Conservation (phyloP, 169 alveolate species). For the Plasmodium sp. region DNA sequence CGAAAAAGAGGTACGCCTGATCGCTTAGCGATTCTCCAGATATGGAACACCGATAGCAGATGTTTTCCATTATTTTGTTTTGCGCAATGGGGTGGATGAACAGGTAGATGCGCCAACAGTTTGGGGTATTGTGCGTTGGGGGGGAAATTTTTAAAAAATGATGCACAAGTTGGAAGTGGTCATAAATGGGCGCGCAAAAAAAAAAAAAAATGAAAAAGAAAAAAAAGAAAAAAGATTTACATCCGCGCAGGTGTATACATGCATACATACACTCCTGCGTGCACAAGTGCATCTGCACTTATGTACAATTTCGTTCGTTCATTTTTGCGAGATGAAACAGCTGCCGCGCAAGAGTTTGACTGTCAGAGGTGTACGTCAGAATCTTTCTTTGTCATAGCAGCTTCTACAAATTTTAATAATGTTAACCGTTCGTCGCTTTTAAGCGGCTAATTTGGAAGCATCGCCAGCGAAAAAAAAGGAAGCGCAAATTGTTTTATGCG, state of each 20-base stretch:
- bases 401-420: neutral
- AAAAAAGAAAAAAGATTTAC: neutral
- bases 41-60: constrained; percentile 53
- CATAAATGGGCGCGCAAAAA: neutral
- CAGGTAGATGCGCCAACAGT: neutral
- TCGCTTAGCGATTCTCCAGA: constrained; percentile 3
- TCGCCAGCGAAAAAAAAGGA: neutral
- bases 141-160: neutral
- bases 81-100: neutral
- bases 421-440: neutral
- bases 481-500: neutral
- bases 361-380: neutral
- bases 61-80: constrained; percentile 15
- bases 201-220: neutral
- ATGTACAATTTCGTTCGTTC: neutral
- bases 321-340: neutral
- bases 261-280: neutral
- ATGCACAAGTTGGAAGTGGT: neutral
- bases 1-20: constrained; percentile 28
- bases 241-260: neutral
- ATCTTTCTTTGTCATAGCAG: neutral
- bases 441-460: neutral
- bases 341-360: neutral
- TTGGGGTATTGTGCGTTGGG: neutral
- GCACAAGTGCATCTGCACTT: neutral